Base-by-base conservation (phyloP, 352 stramenopile genomes). In the Elongisporangium senticosum region DNA sequence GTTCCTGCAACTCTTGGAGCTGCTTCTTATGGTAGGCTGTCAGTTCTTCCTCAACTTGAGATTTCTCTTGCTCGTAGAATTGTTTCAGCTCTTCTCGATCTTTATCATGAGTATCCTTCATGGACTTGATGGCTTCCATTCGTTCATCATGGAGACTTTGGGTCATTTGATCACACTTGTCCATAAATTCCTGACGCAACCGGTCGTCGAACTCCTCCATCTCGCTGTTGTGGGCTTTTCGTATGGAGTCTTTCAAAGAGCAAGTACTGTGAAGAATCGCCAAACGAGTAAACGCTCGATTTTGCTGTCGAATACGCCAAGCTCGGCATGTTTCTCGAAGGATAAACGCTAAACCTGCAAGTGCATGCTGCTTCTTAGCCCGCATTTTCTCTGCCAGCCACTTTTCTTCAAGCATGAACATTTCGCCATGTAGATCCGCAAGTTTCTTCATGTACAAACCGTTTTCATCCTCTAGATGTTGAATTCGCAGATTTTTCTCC, bases 151-250 rank as follows among this genome's bases (percentile, higher is more conserved):
- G 67, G 8, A 88, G 68, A 0, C 62, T 67, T 51, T 87, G 74
- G 1, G 74, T 73, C 56, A 90, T 69, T 47, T 83, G 65, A 19
- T 88, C 77, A 40, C 77, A 87, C 62, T 85, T 86, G 15, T 72
- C 64, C 55, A 78, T 75, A n/a, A 74, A 86, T 21, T 84, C 59
- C 1, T 68, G 64, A 8, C 62, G 67, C 14, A 88, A 24, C 11
- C 66, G 62, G n/a, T 76, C 71, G 59, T 90, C 77, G 13, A 85
- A 50, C 3, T 56, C 58, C 17, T 60, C 28, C 1, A 86, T 39
- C 21, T 77, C 72, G 4, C 39, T 39, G n/a, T 43, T 10, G 14
- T 74, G 65, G 14, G 22, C 53, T 19, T 48, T 23, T 14, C 55
- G 54, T 26, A 79, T 59, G 48, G 10, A 0, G 0, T 47, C 3